Evolutionary conservation across 2,329 filamentous ascomycete genomes (phyloP).

Genomic region (Hypomyces perniciosus): DNA sequence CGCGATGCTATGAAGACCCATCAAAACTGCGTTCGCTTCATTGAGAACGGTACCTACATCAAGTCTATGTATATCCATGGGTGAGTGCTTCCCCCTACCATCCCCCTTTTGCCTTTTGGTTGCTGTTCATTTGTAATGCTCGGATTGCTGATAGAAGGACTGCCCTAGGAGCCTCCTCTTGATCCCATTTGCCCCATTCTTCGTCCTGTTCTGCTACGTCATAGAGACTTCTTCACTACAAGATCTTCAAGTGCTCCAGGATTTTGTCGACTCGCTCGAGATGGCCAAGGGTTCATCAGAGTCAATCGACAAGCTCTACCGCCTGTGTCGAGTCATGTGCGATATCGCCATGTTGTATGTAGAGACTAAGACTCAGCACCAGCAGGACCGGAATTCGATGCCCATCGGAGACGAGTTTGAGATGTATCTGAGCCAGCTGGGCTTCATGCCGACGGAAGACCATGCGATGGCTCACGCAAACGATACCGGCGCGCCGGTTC

Average conservation of each 20-base stretch:
- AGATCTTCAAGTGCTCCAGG: conserved; percentile 49
- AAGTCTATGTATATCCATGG: conserved; percentile 47
- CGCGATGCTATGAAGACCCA: conserved; percentile 43
- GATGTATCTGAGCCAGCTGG: conserved; percentile 58
- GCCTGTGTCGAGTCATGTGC: conserved; percentile 56
- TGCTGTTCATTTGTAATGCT: neutral
- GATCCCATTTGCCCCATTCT: conserved; percentile 54
- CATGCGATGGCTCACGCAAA: conserved; percentile 22
- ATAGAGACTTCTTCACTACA: conserved; percentile 47
- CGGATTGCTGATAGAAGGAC: neutral
- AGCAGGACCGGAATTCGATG: conserved; percentile 39
- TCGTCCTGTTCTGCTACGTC: conserved; percentile 53
- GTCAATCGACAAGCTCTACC: conserved; percentile 53
- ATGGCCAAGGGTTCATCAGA: conserved; percentile 48
- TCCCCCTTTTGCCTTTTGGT: neutral
- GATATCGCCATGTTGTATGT: conserved; percentile 57
- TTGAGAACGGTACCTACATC: conserved; percentile 34
- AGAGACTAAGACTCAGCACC: conserved; percentile 49
- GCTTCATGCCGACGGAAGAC: conserved; percentile 46
- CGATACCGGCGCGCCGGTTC: conserved; percentile 14
- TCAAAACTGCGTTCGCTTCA: conserved; percentile 38
- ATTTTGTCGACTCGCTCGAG: conserved; percentile 52
- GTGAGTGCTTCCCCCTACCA: conserved; percentile 26
- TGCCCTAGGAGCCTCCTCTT: conserved; percentile 45
- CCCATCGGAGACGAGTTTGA: conserved; percentile 56